Percentiles rank a stretch among this genome's conserved stretches.
Conservation (phyloP, 1,284 basidiomycete genomes). For the Thelephora terrestris region DNA sequence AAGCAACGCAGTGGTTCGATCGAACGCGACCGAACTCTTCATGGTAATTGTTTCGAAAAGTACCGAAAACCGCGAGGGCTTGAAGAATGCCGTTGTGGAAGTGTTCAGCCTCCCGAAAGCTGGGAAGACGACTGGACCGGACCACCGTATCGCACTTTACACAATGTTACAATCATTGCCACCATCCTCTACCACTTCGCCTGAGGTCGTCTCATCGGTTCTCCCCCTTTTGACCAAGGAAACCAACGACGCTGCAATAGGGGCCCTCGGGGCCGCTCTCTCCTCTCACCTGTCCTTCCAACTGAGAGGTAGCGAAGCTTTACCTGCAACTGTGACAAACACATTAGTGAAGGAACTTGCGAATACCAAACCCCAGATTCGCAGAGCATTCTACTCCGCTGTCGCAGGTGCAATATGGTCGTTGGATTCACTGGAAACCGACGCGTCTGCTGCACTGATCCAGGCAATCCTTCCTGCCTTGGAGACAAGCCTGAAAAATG, state of each 20-base stretch:
- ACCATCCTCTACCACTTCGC: constrained; percentile 42
- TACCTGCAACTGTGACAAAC: constrained; percentile 35
- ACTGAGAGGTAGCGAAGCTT: constrained; percentile 30
- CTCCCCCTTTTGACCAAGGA: constrained; percentile 70
- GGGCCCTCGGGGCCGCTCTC: constrained; percentile 45
- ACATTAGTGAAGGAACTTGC: constrained; percentile 64
- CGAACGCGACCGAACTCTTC: constrained; percentile 54
- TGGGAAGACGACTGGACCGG: constrained; percentile 78
- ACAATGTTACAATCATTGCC: constrained; percentile 57
- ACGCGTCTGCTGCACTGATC: constrained; percentile 37
- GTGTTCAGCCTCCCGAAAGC: constrained; percentile 64
- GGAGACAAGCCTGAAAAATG: constrained; percentile 62
- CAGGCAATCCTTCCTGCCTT: constrained; percentile 48
- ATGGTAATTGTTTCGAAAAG: constrained; percentile 35
- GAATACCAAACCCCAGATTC: constrained; percentile 29
- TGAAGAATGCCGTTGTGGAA: constrained; percentile 47
- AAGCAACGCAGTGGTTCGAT: constrained; percentile 54
- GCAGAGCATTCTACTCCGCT: constrained; percentile 27
- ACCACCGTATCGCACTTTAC: constrained; percentile 78
- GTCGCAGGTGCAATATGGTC: constrained; percentile 28
- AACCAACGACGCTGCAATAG: constrained; percentile 54
- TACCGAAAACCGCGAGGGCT: constrained; percentile 20
- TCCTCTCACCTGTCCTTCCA: constrained; percentile 48
- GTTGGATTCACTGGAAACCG: constrained; percentile 24
- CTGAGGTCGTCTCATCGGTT: constrained; percentile 41